Base-by-base conservation (phyloP, 2,329 filamentous ascomycete species). In the Leptographium lundbergii region DNA sequence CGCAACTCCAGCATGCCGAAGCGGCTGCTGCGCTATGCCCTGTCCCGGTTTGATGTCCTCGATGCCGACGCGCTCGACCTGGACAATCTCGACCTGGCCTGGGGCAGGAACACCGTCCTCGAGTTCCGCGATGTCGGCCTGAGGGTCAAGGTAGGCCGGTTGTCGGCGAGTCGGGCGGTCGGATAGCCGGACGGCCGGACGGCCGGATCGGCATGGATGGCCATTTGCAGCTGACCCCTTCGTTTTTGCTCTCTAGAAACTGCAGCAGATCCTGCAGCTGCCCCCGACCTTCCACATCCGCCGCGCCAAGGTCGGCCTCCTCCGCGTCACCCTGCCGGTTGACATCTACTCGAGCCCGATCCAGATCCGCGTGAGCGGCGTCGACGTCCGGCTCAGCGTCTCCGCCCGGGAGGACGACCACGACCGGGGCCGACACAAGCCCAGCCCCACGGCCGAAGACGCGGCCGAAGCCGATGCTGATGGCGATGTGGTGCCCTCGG, bases 331-430 rank as follows among this genome's bases (percentile, higher is more conserved):
- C 9, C 80, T 97, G 56, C 90, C 92, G 14, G 86, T 94, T 69
- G 89, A 96, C 71, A 86, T 96, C 64, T 91, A 91, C 70, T 87
- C 84, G 57, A 91, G 87, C 65, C 86, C 89, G 32, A 95, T 97
- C 68, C 77, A 81, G 34, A 82, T 92, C 66, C 88, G 96, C 68
- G 80, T 92, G 25, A 84, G 92, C 65, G 91, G 90, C 24, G 82
- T 96, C 61, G 82, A 91, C 64, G 79, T 95, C 36, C 80, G 84
- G 61, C 67, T 89, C 27, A 78, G 77, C 64, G 75, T 89, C 65
- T 75, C 66, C 1, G 66, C 73, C 62, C 71, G 67, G 65, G 70
- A 65, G 55, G 68, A 66, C 60, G 64, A 66, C 17, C 14, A 13
- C 10, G 48, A 17, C 48, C 6, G 17, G 2, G 36, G 13, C 11